Base-by-base conservation (phyloP, 116 monocot genomes). In the Cymodocea nodosa region DNA sequence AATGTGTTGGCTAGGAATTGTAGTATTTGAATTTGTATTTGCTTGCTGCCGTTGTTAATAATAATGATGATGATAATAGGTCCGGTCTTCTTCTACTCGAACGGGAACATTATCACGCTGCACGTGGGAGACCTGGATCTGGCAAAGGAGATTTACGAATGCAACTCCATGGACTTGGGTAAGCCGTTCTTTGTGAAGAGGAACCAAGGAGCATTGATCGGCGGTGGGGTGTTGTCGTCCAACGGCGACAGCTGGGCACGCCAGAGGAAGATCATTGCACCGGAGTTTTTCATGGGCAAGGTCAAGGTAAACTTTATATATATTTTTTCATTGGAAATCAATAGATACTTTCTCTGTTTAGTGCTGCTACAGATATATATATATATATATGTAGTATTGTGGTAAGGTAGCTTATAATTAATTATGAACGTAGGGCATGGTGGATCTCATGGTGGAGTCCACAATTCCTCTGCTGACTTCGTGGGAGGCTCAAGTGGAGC, bases 261-360 rank as follows among this genome's bases (percentile, higher is more conserved):
- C 6, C 80, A 87, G 62, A 77, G 91, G 56, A 87, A 82, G 37
- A 63, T 80, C 9, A 80, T 92, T 15, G 72, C 87, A 10, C 80
- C 84, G 2, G 84, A 92, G 40, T 80, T 92, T 44, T 87, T 76
- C 80, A 82, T 87, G 80, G 78, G 78, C 50, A 92, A 84, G 58
- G 78, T 87, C 15, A 92, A 92, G 87, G 91, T 92, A 81, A 69
- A 13, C 2, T 40, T 3, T 2, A 23, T n/a, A n/a, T n/a, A n/a
- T n/a, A n/a, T n/a, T n/a, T n/a, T n/a, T n/a, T n/a, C n/a, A n/a
- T n/a, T n/a, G n/a, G n/a, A n/a, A n/a, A n/a, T n/a, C n/a, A n/a
- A n/a, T n/a, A n/a, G n/a, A n/a, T n/a, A n/a, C n/a, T n/a, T n/a
- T n/a, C n/a, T n/a, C n/a, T n/a, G n/a, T n/a, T n/a, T n/a, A n/a